Conservation (phyloP, 2,329 filamentous ascomycete genomes). For the Cladophialophora immunda region DNA sequence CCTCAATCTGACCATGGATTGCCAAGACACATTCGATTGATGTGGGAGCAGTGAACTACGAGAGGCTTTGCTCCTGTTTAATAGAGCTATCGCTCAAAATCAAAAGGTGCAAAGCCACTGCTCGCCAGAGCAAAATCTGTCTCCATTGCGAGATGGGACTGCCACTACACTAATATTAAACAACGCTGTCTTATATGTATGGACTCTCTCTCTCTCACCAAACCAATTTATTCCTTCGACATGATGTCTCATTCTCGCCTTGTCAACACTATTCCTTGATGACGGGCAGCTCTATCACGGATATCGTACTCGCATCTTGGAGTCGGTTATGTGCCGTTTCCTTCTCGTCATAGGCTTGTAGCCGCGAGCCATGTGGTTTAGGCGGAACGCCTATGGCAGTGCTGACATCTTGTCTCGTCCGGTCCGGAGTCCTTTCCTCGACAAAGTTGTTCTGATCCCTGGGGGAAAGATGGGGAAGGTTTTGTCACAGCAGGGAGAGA, state of each 20-base stretch:
- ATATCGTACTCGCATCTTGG: neutral
- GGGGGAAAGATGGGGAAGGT: too few species aligned
- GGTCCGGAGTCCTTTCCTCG: too few species aligned
- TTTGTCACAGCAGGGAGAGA: too few species aligned
- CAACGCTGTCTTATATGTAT: neutral
- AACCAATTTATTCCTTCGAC: neutral
- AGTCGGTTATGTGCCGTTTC: neutral
- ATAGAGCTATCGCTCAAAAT: neutral
- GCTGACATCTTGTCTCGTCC: too few species aligned
- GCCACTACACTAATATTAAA: neutral
- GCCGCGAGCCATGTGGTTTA: too few species aligned
- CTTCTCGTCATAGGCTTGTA: neutral
- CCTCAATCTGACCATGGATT: neutral
- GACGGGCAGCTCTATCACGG: neutral
- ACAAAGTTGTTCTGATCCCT: too few species aligned
- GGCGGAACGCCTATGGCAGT: too few species aligned
- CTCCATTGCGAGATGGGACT: neutral
- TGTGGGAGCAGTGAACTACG: too few species aligned
- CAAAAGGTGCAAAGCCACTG: neutral
- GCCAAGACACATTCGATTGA: neutral
- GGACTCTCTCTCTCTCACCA: neutral
- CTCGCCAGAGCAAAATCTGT: neutral
- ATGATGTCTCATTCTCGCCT: neutral
- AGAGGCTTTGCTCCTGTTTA: neutral
- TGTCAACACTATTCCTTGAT: neutral